Percentiles rank a stretch among this genome's conserved stretches.
Conservation (phyloP, 2,329 filamentous ascomycete species). For the Talaromyces piceae region DNA sequence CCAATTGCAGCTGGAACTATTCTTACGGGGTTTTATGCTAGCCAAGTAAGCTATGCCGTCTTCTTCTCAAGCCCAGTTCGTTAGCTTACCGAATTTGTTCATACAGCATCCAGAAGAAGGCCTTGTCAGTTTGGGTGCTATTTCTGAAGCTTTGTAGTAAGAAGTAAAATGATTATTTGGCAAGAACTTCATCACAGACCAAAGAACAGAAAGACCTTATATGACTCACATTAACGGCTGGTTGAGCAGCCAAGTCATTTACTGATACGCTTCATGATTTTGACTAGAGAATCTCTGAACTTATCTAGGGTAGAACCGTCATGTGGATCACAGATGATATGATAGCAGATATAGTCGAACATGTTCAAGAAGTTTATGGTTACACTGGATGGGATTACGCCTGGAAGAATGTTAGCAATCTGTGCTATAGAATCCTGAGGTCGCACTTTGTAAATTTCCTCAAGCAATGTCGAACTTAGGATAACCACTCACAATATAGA, state of each 20-base stretch:
- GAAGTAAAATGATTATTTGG: no score
- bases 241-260: no score
- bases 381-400: constrained; percentile 3
- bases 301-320: no score
- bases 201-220: no score
- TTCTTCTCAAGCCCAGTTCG: background rate
- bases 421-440: background rate
- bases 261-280: no score
- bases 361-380: constrained; percentile 1
- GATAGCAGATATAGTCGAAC: background rate
- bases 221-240: no score
- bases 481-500: background rate
- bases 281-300: no score
- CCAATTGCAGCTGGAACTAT: constrained; percentile 2
- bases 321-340: no score
- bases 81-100: background rate
- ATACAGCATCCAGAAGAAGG: constrained; percentile 1
- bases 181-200: no score
- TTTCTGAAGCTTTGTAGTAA: constrained; percentile 3
- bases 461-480: constrained; percentile 1
- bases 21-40: constrained; percentile 6
- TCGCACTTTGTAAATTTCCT: constrained; percentile 1
- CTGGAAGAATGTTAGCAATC: constrained; percentile 1
- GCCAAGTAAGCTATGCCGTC: background rate
- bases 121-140: constrained; percentile 3